Evolutionary conservation across 306 rosid species (phyloP), one percentile per base, ranked within the genome.

Genomic region (Vicia villosa): DNA sequence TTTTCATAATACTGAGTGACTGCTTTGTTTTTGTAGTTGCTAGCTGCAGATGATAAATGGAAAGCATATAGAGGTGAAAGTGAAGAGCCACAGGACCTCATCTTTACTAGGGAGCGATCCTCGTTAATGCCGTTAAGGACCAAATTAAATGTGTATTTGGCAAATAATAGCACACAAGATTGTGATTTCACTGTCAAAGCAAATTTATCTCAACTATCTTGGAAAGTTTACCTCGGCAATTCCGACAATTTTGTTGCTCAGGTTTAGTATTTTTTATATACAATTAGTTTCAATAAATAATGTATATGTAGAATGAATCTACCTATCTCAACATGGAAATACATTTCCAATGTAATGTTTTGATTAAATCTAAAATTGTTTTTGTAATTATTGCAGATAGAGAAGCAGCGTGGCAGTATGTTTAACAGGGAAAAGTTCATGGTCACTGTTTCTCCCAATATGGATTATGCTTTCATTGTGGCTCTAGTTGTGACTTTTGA

Each of bases 31-130:
- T 22, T 74, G 58, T 50, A 86, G 85, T 3, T 77, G 51, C 4
- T 51, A 45, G 26, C 74, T 3, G 49, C 56, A 10, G 61, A 71
- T 68, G 75, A 78, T 6, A 21, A 49, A 11, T 84, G 92, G 89
- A 32, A 78, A 82, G 89, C 84, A 21, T 84, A 54, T 50, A 84
- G 84, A 32, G 87, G 89, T 0, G 81, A 74, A 36, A 86, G 91
- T 69, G 26, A 59, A 6, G 69, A 84, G 0, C 6, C 76, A 2
- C 70, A 43, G 0, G 75, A 84, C 70, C 24, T 84, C 15, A 66
- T 82, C 5, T 82, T 84, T 13, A 70, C 28, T 16, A 70, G 49
- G 2, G 45, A 80, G 41, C 56, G 52, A 15, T 82, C 85, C 12
- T 80, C 89, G 1, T 1, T 76, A 0, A 2, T 84, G 16, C 87